These are phyloP conservation scores for Rhizopogon rudus DNA, from an alignment of 768 basidiomycete genomes.

Conservation along the genomic window DNA sequence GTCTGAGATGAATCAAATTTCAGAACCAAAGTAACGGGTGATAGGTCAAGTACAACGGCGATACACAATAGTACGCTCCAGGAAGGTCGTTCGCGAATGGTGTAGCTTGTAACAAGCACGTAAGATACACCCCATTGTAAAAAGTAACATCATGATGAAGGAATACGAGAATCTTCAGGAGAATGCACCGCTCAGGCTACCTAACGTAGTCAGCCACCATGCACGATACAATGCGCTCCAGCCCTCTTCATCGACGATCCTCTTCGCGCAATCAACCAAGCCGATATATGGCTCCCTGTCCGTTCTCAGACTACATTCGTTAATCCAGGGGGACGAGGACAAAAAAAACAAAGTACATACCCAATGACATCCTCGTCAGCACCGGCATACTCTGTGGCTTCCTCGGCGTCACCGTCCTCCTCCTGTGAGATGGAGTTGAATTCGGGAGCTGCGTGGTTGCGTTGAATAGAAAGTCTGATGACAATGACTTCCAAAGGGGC, in stretches of 20 bases:
- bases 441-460: slow-evolving; percentile 74
- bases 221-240: slow-evolving; percentile 69
- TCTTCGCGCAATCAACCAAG: slow-evolving; percentile 68
- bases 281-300: slow-evolving; percentile 80
- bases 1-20: background rate
- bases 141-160: background rate
- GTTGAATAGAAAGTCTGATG: slow-evolving; percentile 76
- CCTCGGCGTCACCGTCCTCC: slow-evolving; percentile 59
- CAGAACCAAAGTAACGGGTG: background rate
- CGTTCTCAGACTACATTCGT: slow-evolving; percentile 50
- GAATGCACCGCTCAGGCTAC: slow-evolving; percentile 49
- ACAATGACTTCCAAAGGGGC: slow-evolving; percentile 79
- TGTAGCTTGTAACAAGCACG: background rate
- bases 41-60: slow-evolving; percentile 4
- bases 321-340: background rate
- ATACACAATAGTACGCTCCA: slow-evolving; percentile 9
- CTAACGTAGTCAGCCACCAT: slow-evolving; percentile 80
- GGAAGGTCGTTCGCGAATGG: background rate
- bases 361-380: slow-evolving; percentile 82
- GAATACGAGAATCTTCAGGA: slow-evolving; percentile 16
- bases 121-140: too few relatives aligned
- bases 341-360: slow-evolving; percentile 32
- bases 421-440: slow-evolving; percentile 75
- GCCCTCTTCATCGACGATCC: slow-evolving; percentile 79
- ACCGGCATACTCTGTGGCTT: slow-evolving; percentile 58